phyloP scores from a whole-genome alignment of 129 eudicot species.

The Pulicaria dysenterica region DNA sequence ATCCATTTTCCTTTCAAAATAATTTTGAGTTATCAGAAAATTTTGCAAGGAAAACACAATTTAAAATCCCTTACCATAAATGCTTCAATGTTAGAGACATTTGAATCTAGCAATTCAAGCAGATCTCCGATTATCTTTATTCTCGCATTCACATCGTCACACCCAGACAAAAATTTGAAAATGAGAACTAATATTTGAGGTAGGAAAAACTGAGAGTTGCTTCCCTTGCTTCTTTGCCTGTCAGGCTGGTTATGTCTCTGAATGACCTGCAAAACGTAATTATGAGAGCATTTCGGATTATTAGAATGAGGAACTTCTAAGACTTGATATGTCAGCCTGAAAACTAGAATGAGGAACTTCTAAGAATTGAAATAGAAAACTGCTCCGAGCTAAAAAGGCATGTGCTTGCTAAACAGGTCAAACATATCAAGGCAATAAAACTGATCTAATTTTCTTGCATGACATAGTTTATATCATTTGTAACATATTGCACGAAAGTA shows the following conservation, averaged over 20 bases:
- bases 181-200: constrained; percentile 88
- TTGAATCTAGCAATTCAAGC: constrained; percentile 91
- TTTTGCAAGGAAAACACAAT: neutral
- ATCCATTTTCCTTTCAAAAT: constrained; percentile 73
- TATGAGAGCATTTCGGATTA: constrained; percentile 10
- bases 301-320: constrained; percentile 5
- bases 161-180: constrained; percentile 79
- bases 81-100: constrained; percentile 85
- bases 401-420: neutral
- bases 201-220: constrained; percentile 72
- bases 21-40: constrained; percentile 2
- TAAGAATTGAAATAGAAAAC: constrained; percentile 18
- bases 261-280: constrained; percentile 58
- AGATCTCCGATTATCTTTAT: constrained; percentile 72
- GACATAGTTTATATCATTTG: neutral
- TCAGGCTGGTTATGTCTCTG: constrained; percentile 68
- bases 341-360: neutral
- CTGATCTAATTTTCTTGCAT: constrained; percentile 18
- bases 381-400: neutral
- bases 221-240: constrained; percentile 61
- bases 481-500: neutral
- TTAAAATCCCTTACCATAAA: constrained; percentile 58
- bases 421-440: neutral
- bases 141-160: constrained; percentile 63
- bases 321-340: neutral